Evolutionary conservation across 306 rosid genomes (phyloP).

Genomic region (Psophocarpus tetragonolobus): DNA sequence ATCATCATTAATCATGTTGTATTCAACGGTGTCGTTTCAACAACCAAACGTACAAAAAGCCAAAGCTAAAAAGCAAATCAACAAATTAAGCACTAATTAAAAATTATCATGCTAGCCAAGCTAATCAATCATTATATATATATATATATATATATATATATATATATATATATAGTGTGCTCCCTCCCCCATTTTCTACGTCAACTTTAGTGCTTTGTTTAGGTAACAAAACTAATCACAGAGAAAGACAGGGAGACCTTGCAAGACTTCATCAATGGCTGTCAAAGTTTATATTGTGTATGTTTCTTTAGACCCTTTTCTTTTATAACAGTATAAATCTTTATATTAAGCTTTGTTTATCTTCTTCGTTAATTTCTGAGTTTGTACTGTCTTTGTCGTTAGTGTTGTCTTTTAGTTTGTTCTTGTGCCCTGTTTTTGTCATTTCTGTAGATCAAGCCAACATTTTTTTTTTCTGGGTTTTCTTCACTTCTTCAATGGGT

Average conservation of each 20-base stretch:
- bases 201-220: slow-evolving; percentile 30
- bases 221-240: neutral
- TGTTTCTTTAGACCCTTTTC: slow-evolving; percentile 11
- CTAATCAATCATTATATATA: slow-evolving; percentile 13
- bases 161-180: slow-evolving; percentile 37
- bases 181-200: slow-evolving; percentile 25
- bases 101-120: slow-evolving; percentile 12
- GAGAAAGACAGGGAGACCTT: slow-evolving; percentile 20
- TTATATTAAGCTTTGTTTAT: neutral
- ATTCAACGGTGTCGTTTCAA: slow-evolving; percentile 43
- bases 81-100: slow-evolving; percentile 16
- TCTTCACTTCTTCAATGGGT: slow-evolving; percentile 16
- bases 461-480: slow-evolving; percentile 35
- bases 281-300: slow-evolving; percentile 94
- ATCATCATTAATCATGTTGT: slow-evolving; percentile 57
- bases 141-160: neutral
- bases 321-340: neutral
- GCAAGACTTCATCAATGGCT: slow-evolving; percentile 61
- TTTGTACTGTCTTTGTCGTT: slow-evolving; percentile 28
- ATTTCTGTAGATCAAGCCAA: neutral
- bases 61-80: neutral
- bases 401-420: neutral
- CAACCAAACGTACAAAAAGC: neutral
- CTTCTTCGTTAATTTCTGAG: slow-evolving; percentile 12
- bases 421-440: neutral